These are phyloP conservation scores for Adansonia gregorii DNA, from an alignment of 441 rosid genomes.

Conservation along the genomic window DNA sequence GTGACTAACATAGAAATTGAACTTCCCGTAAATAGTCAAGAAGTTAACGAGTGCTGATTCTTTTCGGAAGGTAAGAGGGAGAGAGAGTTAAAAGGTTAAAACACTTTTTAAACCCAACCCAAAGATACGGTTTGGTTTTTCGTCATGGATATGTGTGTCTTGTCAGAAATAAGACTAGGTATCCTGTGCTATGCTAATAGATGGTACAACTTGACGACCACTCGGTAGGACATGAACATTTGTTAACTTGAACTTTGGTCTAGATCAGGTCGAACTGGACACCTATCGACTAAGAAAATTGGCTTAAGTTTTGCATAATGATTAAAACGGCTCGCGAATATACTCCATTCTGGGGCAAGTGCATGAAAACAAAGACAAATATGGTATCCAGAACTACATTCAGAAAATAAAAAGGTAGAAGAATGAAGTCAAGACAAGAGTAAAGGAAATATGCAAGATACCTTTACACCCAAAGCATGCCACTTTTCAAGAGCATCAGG, in stretches of 20 bases:
- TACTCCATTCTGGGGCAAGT: neutral
- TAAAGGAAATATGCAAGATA: conserved; percentile 24
- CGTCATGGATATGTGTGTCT: neutral
- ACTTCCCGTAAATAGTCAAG: neutral
- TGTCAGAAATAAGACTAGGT: neutral
- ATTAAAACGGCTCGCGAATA: neutral
- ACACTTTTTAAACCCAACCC: neutral
- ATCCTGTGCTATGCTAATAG: neutral
- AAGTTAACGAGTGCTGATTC: neutral
- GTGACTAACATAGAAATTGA: conserved; percentile 19
- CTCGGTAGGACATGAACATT: conserved; percentile 1
- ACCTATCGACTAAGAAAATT: neutral
- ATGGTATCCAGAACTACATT: neutral
- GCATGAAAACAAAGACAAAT: conserved; percentile 5
- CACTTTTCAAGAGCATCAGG: conserved; percentile 85
- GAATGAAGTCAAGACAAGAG: conserved; percentile 16
- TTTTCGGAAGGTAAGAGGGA: neutral
- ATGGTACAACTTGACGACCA: neutral
- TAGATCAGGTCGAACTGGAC: neutral
- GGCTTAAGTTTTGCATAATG: conserved; percentile 2
- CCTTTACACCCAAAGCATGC: conserved; percentile 86
- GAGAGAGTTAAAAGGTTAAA: neutral
- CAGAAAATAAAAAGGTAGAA: conserved; percentile 2
- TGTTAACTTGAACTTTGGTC: neutral
- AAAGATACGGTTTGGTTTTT: neutral